A percentile compares a stretch with the other conserved stretches of the same genome.
Conservation (phyloP, 2,329 filamentous ascomycete species). For the Fusarium paranaense region DNA sequence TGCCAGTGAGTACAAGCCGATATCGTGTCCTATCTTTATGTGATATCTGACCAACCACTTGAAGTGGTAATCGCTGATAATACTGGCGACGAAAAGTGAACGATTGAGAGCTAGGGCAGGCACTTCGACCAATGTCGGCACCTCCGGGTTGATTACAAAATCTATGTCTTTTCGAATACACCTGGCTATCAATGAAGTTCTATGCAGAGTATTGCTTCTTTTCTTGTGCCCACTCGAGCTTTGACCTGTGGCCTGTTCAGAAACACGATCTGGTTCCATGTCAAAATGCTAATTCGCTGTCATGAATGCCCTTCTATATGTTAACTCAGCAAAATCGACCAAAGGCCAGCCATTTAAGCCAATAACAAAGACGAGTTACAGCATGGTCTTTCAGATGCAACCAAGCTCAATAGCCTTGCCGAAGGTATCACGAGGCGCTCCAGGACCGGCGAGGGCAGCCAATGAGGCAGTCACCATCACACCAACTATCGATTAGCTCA, state of each 20-base stretch:
- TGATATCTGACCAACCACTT: accelerated
- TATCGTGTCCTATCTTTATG: not conserved
- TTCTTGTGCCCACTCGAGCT: not conserved
- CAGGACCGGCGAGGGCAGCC: not conserved
- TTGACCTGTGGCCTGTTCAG: not conserved
- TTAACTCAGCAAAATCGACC: not conserved
- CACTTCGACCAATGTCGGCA: not conserved
- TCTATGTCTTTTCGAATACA: not conserved
- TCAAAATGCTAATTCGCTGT: not conserved
- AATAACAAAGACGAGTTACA: not conserved
- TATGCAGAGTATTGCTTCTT: not conserved
- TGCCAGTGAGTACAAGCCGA: not conserved
- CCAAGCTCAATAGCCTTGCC: not conserved
- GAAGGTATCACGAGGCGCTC: not conserved
- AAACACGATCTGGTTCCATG: accelerated
- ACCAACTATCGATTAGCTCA: not conserved
- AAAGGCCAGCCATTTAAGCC: not conserved
- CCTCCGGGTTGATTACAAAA: too few relatives aligned
- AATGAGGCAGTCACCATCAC: not conserved
- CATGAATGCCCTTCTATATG: not conserved
- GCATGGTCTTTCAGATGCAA: not conserved
- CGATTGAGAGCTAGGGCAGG: too few relatives aligned
- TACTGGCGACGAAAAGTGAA: accelerated
- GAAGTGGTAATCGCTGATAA: not conserved
- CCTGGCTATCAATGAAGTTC: not conserved